These are phyloP conservation scores for Kalmusia sp. DNA, from an alignment of 2,329 filamentous ascomycete species.

Conservation along the genomic window DNA sequence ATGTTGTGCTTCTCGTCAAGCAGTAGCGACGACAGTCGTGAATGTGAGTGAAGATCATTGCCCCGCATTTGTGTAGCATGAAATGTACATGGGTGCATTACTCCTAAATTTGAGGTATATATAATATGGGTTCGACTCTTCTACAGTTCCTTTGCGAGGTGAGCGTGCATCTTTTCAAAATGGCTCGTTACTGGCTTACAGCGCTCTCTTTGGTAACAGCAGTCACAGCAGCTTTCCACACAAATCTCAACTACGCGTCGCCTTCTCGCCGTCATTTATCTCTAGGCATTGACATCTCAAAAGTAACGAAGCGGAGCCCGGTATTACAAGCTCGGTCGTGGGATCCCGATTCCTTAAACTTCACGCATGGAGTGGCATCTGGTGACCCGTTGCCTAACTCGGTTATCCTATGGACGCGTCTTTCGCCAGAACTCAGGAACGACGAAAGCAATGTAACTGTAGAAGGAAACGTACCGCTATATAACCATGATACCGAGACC, in stretches of 20 bases:
- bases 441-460: conserved; percentile 54
- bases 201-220: conserved; percentile 21
- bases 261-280: conserved; percentile 68
- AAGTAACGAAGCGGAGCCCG: conserved; percentile 60
- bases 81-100: neutral
- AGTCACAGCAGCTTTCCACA: conserved; percentile 28
- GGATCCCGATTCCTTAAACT: conserved; percentile 52
- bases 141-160: neutral
- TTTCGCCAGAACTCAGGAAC: conserved; percentile 35
- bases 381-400: conserved; percentile 50
- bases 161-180: conserved; percentile 7
- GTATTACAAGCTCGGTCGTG: conserved; percentile 41
- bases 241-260: conserved; percentile 70
- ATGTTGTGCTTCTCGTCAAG: neutral
- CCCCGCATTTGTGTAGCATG: neutral
- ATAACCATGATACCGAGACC: conserved; percentile 59
- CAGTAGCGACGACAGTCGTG: neutral
- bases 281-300: conserved; percentile 68
- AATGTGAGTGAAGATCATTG: neutral
- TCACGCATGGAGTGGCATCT: conserved; percentile 65
- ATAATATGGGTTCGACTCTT: neutral
- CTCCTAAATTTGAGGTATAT: neutral
- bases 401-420: conserved; percentile 52
- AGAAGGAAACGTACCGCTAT: conserved; percentile 61
- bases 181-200: conserved; percentile 23